phyloP scores from a whole-genome alignment of 2,329 filamentous ascomycete species.

The Tolypocladium capitatum region DNA sequence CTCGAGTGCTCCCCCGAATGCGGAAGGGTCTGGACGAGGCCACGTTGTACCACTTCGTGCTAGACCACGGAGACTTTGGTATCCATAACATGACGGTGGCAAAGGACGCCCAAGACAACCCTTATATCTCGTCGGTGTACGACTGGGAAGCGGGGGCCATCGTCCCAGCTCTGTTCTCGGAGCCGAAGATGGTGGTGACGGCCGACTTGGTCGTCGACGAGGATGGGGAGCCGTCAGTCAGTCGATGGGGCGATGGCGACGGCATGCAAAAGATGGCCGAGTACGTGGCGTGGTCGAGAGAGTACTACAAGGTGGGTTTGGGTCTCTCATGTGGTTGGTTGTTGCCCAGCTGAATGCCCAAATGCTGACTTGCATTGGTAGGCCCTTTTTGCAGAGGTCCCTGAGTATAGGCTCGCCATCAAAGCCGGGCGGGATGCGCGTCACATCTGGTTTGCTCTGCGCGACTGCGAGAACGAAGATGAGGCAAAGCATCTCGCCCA shows the following conservation, averaged over 20 bases:
- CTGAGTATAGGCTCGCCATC: slow-evolving; percentile 6
- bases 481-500: not conserved
- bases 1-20: slow-evolving; percentile 7
- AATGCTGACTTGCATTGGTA: not conserved
- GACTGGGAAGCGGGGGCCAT: slow-evolving; percentile 18
- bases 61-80: slow-evolving; percentile 21
- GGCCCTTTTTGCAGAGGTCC: not conserved
- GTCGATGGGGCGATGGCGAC: slow-evolving; percentile 7
- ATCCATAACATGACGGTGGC: slow-evolving; percentile 16
- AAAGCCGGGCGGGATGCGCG: slow-evolving; percentile 13
- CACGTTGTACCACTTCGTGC: slow-evolving; percentile 15
- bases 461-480: not conserved
- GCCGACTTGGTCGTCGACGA: slow-evolving; percentile 8
- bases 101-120: slow-evolving; percentile 1
- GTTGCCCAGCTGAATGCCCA: not conserved
- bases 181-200: slow-evolving; percentile 7
- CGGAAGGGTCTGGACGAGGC: not conserved
- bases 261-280: slow-evolving; percentile 4
- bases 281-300: slow-evolving; percentile 10
- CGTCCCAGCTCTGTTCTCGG: slow-evolving; percentile 16
- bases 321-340: not conserved
- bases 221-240: slow-evolving; percentile 9
- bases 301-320: slow-evolving; percentile 13
- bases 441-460: slow-evolving; percentile 15
- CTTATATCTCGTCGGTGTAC: slow-evolving; percentile 14